Base-by-base conservation (phyloP, 1,284 basidiomycete genomes). In the Ganoderma resinaceum region DNA sequence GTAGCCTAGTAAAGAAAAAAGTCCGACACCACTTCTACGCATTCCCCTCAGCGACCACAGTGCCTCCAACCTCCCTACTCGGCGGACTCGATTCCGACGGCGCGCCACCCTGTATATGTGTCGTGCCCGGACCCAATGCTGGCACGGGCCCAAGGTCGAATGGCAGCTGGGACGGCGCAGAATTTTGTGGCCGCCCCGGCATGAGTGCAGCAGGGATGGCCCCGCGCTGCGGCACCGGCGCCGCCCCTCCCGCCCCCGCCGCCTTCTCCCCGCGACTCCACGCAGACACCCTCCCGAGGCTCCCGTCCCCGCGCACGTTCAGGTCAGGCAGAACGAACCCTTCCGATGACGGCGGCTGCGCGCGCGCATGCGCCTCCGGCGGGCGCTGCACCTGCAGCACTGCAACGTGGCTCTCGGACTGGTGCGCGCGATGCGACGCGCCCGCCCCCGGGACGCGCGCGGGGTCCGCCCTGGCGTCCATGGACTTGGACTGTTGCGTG, bases 191-290 rank as follows among this genome's bases (percentile, higher is more conserved):
- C 38, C 61, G 53, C 9, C 69, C 69, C 0, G 71, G 71, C 57
- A 62, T 62, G 65, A 72, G 33, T 23, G 63, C 66, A 14, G 62
- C 53, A 12, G 71, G 71, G 42, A 72, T 72, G 14, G 64, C 69
- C 12, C 64, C 43, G 35, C 71, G 71, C 40, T 66, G 63, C 20
- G 46, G 60, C 60, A 55, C 55, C 43, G 61, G 3, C 35, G 37
- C 29, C 23, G 42, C 57, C 14, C 23, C 43, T 29, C 62, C 67
- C 20, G 35, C 38, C 31, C 63, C 26, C 11, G 12, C 20, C 31
- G 61, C 33, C 11, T 26, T 23, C 18, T 53, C 60, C 33, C 46
- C 46, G 11, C 35, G 52, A 26, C 65, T 38, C 57, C 37, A 20
- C 58, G 58, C 35, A 16, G 58, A 60, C 3, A 60, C 23, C 58